Evolutionary conservation across 2,329 filamentous ascomycete genomes (phyloP).

Genomic region (Calonectria multiphialidica): DNA sequence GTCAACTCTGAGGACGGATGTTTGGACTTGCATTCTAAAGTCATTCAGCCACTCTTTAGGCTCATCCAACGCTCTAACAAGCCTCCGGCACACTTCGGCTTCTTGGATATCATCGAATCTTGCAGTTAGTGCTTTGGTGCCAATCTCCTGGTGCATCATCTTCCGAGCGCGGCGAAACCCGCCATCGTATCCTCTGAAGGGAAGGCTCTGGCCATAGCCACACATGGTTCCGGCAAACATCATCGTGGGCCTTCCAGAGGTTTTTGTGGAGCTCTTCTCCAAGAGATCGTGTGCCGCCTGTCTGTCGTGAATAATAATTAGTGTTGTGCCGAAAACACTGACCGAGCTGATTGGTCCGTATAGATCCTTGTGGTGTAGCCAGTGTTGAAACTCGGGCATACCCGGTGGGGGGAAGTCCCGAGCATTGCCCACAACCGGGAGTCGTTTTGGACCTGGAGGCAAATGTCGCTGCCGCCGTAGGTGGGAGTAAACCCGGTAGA

Average conservation of each 20-base stretch:
- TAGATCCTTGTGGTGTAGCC: not conserved
- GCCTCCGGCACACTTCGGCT: not conserved
- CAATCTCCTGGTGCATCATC: not conserved
- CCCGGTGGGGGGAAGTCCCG: not conserved
- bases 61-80: not conserved
- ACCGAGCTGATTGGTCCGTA: not conserved
- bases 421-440: not conserved
- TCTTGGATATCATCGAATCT: not conserved
- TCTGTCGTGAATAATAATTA: not conserved
- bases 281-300: not conserved
- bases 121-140: not conserved
- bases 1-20: too few relatives aligned
- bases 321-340: not conserved
- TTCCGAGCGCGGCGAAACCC: not conserved
- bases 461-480: not conserved
- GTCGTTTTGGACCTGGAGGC: not conserved
- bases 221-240: not conserved
- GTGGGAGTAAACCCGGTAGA: not conserved
- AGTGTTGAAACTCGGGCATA: not conserved
- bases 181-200: not conserved
- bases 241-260: not conserved
- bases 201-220: not conserved
- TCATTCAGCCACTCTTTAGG: not conserved
- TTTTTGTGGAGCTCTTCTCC: not conserved
- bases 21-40: too few relatives aligned